Evolutionary conservation across 352 stramenopile genomes (phyloP).

Genomic region (Pythium pyrilobum): DNA sequence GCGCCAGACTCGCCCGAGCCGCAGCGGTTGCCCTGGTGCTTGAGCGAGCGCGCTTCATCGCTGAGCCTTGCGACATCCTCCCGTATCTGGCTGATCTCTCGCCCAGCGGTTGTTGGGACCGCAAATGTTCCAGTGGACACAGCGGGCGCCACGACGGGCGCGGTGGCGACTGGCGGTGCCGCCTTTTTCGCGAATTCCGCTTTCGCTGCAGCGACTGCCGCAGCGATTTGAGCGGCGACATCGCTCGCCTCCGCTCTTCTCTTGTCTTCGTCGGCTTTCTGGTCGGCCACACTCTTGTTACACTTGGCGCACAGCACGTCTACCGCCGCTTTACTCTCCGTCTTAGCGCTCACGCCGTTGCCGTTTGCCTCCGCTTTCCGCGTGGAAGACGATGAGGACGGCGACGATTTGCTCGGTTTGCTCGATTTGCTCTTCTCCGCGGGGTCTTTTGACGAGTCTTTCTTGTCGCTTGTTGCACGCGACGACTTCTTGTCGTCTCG

Average conservation of each 20-base stretch:
- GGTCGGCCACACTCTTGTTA: slow-evolving; percentile 52
- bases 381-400: slow-evolving; percentile 4
- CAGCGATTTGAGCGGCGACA: neutral
- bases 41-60: slow-evolving; percentile 64
- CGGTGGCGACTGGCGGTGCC: neutral
- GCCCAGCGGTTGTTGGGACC: slow-evolving; percentile 31
- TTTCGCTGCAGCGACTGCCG: slow-evolving; percentile 8
- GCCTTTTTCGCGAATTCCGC: neutral
- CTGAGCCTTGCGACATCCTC: slow-evolving; percentile 47
- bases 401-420: neutral
- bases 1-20: slow-evolving; percentile 36
- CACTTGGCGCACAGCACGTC: slow-evolving; percentile 48
- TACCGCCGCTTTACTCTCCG: neutral
- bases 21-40: slow-evolving; percentile 74
- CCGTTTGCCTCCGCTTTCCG: slow-evolving; percentile 1
- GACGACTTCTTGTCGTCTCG: slow-evolving; percentile 7
- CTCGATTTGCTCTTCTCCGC: slow-evolving; percentile 1
- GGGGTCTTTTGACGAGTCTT: neutral
- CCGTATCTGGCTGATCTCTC: slow-evolving; percentile 50
- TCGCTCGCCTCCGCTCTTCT: slow-evolving; percentile 3
- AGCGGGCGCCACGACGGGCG: neutral
- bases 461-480: neutral
- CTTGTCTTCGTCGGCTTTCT: slow-evolving; percentile 33
- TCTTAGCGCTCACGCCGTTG: neutral
- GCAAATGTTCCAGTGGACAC: slow-evolving; percentile 32